These are phyloP conservation scores for baker's yeast (Saccharomyces cerevisiae) DNA, from an alignment of 805 yeast species.

Conservation along the genomic window DNA sequence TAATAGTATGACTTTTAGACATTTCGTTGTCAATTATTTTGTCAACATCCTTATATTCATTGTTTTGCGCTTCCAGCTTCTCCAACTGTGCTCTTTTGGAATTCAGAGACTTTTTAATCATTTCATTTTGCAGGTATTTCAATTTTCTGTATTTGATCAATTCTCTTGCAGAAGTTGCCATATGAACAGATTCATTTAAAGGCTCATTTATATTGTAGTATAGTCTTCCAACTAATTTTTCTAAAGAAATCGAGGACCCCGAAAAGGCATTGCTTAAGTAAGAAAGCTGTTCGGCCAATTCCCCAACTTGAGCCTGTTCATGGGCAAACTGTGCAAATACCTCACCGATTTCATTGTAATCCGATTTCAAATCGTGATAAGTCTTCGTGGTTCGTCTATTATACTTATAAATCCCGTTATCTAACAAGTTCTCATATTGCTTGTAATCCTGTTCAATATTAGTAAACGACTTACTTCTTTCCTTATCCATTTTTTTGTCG, in stretches of 20 bases:
- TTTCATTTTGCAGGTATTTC: conserved; percentile 25
- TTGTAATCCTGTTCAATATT: conserved; percentile 26
- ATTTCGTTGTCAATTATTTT: conserved; percentile 17
- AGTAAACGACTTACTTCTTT: conserved; percentile 16
- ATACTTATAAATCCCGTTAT: conserved; percentile 24
- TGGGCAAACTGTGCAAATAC: conserved; percentile 20
- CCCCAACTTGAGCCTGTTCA: conserved; percentile 19
- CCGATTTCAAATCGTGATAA: conserved; percentile 17
- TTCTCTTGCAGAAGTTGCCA: conserved; percentile 27
- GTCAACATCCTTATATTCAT: conserved; percentile 19
- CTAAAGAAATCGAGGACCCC: conserved; percentile 19
- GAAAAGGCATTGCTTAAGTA: conserved; percentile 24
- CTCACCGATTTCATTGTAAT: conserved; percentile 23
- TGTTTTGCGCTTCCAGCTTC: conserved; percentile 21
- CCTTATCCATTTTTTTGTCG: not conserved
- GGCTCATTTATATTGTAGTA: conserved; percentile 30
- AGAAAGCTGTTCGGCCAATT: conserved; percentile 21
- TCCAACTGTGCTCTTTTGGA: conserved; percentile 19
- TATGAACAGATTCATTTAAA: conserved; percentile 25
- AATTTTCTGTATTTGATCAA: conserved; percentile 26
- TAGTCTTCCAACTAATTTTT: conserved; percentile 22
- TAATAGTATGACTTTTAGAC: conserved; percentile 14
- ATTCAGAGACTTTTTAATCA: conserved; percentile 18
- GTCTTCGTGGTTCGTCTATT: conserved; percentile 24
- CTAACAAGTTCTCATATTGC: conserved; percentile 20